Evolutionary conservation across 768 basidiomycete species (phyloP).

Genomic region (Collybia sp.): DNA sequence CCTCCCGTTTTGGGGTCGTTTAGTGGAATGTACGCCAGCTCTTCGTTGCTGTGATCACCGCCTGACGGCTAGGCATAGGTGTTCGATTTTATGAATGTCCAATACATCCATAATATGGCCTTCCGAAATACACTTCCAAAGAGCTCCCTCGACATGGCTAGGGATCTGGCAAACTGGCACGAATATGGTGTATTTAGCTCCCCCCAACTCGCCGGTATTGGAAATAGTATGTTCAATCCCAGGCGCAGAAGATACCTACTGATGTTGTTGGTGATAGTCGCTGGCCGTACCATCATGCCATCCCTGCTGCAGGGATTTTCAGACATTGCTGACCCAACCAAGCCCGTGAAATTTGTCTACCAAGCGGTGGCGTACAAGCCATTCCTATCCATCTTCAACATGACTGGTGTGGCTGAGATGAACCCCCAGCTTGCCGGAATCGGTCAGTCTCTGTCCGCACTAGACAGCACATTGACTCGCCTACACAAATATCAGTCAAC

Average conservation of each 20-base stretch:
- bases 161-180: constrained; percentile 67
- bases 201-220: constrained; percentile 47
- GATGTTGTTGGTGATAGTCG: constrained; percentile 39
- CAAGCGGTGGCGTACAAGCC: constrained; percentile 72
- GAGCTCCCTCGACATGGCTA: constrained; percentile 47
- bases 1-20: neutral
- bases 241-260: neutral
- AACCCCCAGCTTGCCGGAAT: constrained; percentile 54
- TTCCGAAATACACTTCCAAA: constrained; percentile 45
- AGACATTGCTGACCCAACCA: constrained; percentile 41
- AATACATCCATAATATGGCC: constrained; percentile 57
- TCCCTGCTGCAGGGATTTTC: constrained; percentile 51
- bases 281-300: constrained; percentile 60
- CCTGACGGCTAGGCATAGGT: constrained; percentile 32
- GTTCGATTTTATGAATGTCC: constrained; percentile 72
- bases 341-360: constrained; percentile 54
- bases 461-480: neutral
- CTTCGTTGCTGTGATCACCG: neutral
- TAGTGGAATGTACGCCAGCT: constrained; percentile 32
- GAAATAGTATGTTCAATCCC: constrained; percentile 43
- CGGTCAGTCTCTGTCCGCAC: constrained; percentile 29
- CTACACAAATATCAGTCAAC: constrained; percentile 37
- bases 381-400: constrained; percentile 73
- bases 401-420: constrained; percentile 53
- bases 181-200: constrained; percentile 66